Evolutionary conservation across 1,139 yeast species (phyloP).

Genomic region (Hyphopichia burtonii): DNA sequence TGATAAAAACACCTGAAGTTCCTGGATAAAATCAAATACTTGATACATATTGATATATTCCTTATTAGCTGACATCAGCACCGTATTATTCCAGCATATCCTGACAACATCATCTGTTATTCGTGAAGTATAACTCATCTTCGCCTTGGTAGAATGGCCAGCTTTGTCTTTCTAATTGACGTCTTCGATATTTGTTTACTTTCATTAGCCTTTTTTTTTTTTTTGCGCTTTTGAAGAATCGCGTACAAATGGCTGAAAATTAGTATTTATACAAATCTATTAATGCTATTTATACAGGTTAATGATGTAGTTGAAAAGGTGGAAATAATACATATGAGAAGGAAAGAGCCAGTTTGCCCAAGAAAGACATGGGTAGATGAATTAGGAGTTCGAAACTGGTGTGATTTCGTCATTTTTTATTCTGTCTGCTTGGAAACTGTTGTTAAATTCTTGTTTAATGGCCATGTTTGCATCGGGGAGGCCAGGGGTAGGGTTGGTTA

Average conservation of each 20-base stretch:
- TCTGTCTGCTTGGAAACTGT: neutral
- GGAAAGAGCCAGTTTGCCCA: neutral
- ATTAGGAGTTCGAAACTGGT: neutral
- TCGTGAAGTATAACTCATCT: neutral
- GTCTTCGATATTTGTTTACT: neutral
- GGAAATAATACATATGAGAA: neutral
- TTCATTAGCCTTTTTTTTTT: neutral
- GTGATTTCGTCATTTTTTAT: neutral
- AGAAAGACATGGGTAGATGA: neutral
- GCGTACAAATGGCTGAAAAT: neutral
- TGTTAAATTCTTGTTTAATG: neutral
- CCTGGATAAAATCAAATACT: constrained; percentile 23
- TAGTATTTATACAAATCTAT: neutral
- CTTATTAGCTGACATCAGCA: constrained; percentile 4
- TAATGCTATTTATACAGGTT: neutral
- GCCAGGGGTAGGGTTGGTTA: no score
- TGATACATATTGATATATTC: constrained; percentile 29
- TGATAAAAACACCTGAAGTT: constrained; percentile 24
- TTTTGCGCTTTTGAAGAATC: neutral
- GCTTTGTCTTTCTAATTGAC: no score
- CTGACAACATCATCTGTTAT: neutral
- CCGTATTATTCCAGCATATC: constrained; percentile 26
- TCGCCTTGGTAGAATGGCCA: neutral
- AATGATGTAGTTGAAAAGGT: neutral
- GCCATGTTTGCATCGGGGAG: no score